Base-by-base conservation (phyloP, 768 basidiomycete genomes). In the Lyophyllum decastes region DNA sequence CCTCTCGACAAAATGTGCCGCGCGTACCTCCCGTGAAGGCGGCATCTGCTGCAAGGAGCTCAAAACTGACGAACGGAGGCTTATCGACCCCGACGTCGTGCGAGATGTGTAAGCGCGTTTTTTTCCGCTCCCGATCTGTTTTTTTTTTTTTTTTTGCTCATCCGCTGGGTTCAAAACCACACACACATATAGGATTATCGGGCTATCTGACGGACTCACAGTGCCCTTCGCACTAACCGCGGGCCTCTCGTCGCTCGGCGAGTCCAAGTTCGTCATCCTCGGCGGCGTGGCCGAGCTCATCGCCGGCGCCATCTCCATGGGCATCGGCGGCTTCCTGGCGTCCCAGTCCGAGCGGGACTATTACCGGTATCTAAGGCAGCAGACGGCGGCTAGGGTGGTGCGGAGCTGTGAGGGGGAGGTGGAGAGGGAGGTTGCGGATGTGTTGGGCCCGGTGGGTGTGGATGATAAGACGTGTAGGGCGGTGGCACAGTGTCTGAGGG, bases 311-410 rank as follows among this genome's bases (percentile, higher is more conserved):
- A 92, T 98, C 46, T 94, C 92, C 1, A 99, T 99, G 96, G 97
- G 97, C 59, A 91, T 99, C 40, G 97, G 97, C 52, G 96, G 96
- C 19, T 98, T 96, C 82, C 88, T 99, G 49, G 95, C 95, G 2
- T 94, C 95, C 1, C 93, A 99, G 73, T 90, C 96, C 27, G 97
- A 99, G 73, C 88, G 95, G 46, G 96, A 98, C 70, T 91, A 97
- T 73, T 95, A 89, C 70, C 90, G 87, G 46, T 97, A 90, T 74
- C 83, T 90, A 27, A 84, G 80, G 26, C 80, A 83, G 38, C 82
- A 87, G 59, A 95, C 93, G 10, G 78, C 87, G 43, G 82, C 87
- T 17, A 88, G 95, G 27, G 95, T 98, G n/a, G 70, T 82, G 2
- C 87, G 92, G 12, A 94, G 90, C 54, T 99, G 97, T 68, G 84